Percentiles rank a stretch among this genome's conserved stretches.
Evolutionary conservation across 2,329 filamentous ascomycete genomes (phyloP).

Genomic region (Aspergillus pseudoglaucus): DNA sequence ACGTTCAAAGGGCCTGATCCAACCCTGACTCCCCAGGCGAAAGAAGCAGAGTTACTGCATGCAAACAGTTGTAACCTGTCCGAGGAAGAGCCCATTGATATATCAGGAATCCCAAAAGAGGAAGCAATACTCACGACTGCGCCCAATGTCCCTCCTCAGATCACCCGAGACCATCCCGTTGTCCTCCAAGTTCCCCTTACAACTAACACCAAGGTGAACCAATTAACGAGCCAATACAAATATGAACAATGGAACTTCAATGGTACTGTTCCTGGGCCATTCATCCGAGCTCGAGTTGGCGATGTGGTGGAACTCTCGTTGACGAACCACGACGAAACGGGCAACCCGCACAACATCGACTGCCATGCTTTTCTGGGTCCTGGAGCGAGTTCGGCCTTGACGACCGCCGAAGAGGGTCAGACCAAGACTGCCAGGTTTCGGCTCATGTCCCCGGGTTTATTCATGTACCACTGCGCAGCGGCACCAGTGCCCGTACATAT

Average conservation of each 20-base stretch:
- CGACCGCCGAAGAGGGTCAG: constrained; percentile 26
- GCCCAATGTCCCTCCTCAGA: too few species aligned
- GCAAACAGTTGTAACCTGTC: too few species aligned
- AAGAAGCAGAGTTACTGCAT: too few species aligned
- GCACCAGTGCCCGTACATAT: constrained; percentile 33
- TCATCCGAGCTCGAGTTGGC: constrained; percentile 30
- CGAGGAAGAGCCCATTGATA: too few species aligned
- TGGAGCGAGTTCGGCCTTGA: constrained; percentile 27
- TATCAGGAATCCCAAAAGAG: too few species aligned
- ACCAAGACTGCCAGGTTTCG: constrained; percentile 27
- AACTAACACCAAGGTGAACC: constrained; percentile 19
- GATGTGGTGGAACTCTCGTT: constrained; percentile 27
- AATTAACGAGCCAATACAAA: constrained; percentile 29
- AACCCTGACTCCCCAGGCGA: too few species aligned
- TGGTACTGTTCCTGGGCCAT: constrained; percentile 26
- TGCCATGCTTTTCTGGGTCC: constrained; percentile 30
- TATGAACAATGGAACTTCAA: constrained; percentile 35
- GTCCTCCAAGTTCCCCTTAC: constrained; percentile 24
- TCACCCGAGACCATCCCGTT: constrained; percentile 9
- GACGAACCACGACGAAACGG: constrained; percentile 27
- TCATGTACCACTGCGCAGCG: constrained; percentile 30
- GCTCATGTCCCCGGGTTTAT: constrained; percentile 25
- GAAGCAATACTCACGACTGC: too few species aligned
- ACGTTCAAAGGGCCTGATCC: too few species aligned
- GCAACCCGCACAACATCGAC: constrained; percentile 33